Conservation (phyloP, 225 moss, liverwort and hornwort species). For the Bryum argenteum region DNA sequence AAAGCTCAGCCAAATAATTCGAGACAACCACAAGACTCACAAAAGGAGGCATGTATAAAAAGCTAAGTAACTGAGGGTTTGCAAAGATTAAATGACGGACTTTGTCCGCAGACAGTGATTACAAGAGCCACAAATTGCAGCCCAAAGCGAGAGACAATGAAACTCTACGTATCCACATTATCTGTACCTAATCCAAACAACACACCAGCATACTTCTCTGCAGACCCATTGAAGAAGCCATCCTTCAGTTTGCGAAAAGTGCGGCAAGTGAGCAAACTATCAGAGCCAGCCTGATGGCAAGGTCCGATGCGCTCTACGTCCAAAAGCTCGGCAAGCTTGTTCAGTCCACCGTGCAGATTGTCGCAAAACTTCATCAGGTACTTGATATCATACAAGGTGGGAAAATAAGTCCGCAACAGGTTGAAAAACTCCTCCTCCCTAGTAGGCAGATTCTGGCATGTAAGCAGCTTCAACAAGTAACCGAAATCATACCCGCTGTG, state of each 20-base stretch:
- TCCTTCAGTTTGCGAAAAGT: conserved; percentile 88
- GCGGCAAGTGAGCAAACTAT: conserved; percentile 79
- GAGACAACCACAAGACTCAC: conserved; percentile 2
- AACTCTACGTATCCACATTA: conserved; percentile 61
- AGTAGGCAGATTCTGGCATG: conserved; percentile 77
- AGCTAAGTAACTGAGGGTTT: conserved; percentile 23
- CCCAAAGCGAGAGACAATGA: conserved; percentile 9
- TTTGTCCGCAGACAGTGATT: conserved; percentile 51
- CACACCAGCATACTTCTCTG: conserved; percentile 92
- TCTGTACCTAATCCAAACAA: conserved; percentile 93
- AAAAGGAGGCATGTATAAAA: conserved; percentile 2
- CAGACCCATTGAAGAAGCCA: conserved; percentile 80
- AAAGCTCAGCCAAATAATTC: too few species aligned
- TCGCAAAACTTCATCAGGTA: conserved; percentile 94
- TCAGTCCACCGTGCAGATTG: conserved; percentile 89
- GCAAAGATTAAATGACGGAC: conserved; percentile 55
- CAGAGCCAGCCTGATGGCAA: conserved; percentile 90
- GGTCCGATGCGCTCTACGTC: conserved; percentile 91
- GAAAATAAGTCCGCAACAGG: conserved; percentile 81
- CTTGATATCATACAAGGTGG: conserved; percentile 92
- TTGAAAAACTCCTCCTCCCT: conserved; percentile 85
- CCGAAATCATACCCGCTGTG: conserved; percentile 93
- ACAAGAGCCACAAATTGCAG: conserved; percentile 40
- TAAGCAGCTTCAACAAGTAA: conserved; percentile 88
- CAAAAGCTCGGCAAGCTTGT: conserved; percentile 80